Conservation (phyloP, 495 filamentous ascomycete species). For the Peziza echinospora region DNA sequence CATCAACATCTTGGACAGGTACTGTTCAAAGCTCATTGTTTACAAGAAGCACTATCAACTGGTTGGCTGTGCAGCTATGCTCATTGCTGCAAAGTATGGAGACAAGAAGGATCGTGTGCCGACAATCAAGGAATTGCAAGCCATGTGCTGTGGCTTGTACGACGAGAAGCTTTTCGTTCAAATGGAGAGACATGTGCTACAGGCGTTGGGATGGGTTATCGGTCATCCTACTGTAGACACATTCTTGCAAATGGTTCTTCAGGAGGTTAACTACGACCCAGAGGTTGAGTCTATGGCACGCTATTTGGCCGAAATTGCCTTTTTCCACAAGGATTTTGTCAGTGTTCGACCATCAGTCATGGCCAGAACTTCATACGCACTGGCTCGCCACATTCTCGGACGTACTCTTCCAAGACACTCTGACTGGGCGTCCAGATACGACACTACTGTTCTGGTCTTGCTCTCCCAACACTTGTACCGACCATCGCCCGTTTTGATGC, state of each 20-base stretch:
- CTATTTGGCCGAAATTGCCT: slow-evolving; percentile 80
- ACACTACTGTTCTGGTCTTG: slow-evolving; percentile 53
- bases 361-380: slow-evolving; percentile 63
- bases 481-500: slow-evolving; percentile 62
- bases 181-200: slow-evolving; percentile 99
- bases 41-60: slow-evolving; percentile 99
- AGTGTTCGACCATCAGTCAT: slow-evolving; percentile 73
- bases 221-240: slow-evolving; percentile 88
- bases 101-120: slow-evolving; percentile 95
- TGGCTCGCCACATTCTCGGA: slow-evolving; percentile 69
- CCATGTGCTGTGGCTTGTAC: slow-evolving; percentile 96
- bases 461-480: slow-evolving; percentile 69
- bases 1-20: slow-evolving; percentile 88
- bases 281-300: slow-evolving; percentile 87
- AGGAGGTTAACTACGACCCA: slow-evolving; percentile 43
- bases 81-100: slow-evolving; percentile 96
- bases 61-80: slow-evolving; percentile 83
- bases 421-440: slow-evolving; percentile 65
- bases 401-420: slow-evolving; percentile 32
- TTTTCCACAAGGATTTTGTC: slow-evolving; percentile 93
- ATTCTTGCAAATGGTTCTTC: slow-evolving; percentile 59
- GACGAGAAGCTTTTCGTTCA: slow-evolving; percentile 99
- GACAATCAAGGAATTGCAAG: slow-evolving; percentile 84
- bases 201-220: slow-evolving; percentile 90
- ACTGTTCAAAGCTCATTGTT: slow-evolving; percentile 94